Percentiles rank a stretch among this genome's conserved stretches.
Evolutionary conservation across 768 basidiomycete genomes (phyloP).

Genomic region (Xanthoconium stramineum): DNA sequence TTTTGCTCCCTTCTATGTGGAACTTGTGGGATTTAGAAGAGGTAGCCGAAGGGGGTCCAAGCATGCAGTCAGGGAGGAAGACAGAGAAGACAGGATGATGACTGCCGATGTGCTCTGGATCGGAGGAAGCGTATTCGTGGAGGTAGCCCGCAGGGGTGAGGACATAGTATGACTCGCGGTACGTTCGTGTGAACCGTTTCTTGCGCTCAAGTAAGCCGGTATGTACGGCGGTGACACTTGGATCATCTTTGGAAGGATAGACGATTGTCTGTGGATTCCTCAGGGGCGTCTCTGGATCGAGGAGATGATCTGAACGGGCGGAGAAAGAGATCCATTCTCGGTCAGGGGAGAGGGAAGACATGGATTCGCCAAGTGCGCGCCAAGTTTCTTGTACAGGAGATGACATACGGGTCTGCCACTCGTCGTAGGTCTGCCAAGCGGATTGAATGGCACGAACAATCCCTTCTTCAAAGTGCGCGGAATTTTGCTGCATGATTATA

Average conservation of each 20-base stretch:
- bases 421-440: slow-evolving; percentile 96
- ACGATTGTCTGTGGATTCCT: slow-evolving; percentile 71
- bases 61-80: slow-evolving; percentile 93
- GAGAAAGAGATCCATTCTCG: slow-evolving; percentile 96
- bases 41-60: slow-evolving; percentile 80
- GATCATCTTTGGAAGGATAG: slow-evolving; percentile 91
- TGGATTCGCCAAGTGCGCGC: slow-evolving; percentile 62
- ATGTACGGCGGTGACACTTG: slow-evolving; percentile 81
- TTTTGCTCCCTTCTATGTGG: slow-evolving; percentile 91
- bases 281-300: slow-evolving; percentile 95
- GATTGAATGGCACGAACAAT: slow-evolving; percentile 94
- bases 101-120: slow-evolving; percentile 52
- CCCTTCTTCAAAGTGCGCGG: slow-evolving; percentile 94
- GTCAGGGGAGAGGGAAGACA: slow-evolving; percentile 80
- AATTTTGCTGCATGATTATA: slow-evolving; percentile 97
- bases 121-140: slow-evolving; percentile 83
- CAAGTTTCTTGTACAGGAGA: slow-evolving; percentile 72
- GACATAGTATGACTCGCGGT: slow-evolving; percentile 84
- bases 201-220: slow-evolving; percentile 90
- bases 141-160: slow-evolving; percentile 96
- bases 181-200: slow-evolving; percentile 88
- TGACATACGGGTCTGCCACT: slow-evolving; percentile 85
- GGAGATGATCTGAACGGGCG: slow-evolving; percentile 87
- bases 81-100: slow-evolving; percentile 73
- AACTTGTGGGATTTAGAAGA: slow-evolving; percentile 86